Evolutionary conservation across 495 filamentous ascomycete species (phyloP).

Genomic region (Darksidea phi): DNA sequence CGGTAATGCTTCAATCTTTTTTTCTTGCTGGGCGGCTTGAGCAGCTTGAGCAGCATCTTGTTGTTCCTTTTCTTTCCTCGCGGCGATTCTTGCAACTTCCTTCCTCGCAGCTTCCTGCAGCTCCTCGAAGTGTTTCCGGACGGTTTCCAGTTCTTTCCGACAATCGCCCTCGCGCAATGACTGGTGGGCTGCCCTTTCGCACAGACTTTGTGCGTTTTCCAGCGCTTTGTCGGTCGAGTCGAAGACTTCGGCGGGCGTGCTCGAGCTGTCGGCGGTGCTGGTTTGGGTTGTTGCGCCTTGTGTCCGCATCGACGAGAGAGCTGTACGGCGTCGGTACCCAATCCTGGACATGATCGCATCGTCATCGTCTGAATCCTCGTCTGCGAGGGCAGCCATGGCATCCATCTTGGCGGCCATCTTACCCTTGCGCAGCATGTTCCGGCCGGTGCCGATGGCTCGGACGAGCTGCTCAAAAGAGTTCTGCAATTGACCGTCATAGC

Average conservation of each 20-base stretch:
- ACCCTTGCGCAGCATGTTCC: conserved; percentile 79
- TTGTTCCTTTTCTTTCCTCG: conserved; percentile 17
- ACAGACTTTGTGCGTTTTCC: conserved; percentile 74
- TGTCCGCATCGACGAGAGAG: conserved; percentile 19
- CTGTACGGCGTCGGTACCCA: conserved; percentile 24
- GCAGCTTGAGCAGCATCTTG: background rate
- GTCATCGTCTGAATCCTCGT: conserved; percentile 41
- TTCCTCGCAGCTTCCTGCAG: conserved; percentile 50
- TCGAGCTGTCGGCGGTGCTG: conserved; percentile 1
- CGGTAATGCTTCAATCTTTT: background rate
- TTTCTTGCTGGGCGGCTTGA: background rate
- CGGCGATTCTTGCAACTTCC: conserved; percentile 40
- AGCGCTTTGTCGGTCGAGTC: conserved; percentile 73
- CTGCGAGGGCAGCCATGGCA: conserved; percentile 52
- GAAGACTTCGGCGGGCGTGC: conserved; percentile 47
- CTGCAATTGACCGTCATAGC: conserved; percentile 86
- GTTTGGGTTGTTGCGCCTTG: conserved; percentile 10
- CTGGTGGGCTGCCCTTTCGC: conserved; percentile 82
- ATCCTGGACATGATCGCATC: conserved; percentile 40
- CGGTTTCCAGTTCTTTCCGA: conserved; percentile 65
- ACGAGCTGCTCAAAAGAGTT: conserved; percentile 76
- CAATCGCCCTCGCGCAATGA: conserved; percentile 83
- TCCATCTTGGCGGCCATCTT: conserved; percentile 67
- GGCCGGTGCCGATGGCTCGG: conserved; percentile 71
- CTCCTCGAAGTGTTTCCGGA: conserved; percentile 58